phyloP scores from a whole-genome alignment of 2,329 filamentous ascomycete species.

The Ophiocordyceps robertsii region DNA sequence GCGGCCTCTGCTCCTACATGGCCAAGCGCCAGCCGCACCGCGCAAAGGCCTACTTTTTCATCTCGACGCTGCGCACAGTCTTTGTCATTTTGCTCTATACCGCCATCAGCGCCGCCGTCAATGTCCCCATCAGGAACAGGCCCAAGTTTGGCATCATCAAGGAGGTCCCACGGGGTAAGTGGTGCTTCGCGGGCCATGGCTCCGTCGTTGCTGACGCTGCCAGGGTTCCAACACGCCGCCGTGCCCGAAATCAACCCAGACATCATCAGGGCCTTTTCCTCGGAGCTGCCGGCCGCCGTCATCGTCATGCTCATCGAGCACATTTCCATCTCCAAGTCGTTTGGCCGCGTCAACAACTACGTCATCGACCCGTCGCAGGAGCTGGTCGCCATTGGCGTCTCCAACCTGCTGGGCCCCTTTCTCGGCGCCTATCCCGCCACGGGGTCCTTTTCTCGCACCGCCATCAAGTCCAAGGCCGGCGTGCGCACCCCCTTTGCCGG shows the following conservation, averaged over 20 bases:
- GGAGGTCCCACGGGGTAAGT: constrained; percentile 52
- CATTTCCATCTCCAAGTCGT: constrained; percentile 73
- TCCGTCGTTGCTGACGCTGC: neutral
- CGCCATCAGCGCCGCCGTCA: constrained; percentile 59
- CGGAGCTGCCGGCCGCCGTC: constrained; percentile 57
- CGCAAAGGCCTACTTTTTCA: constrained; percentile 64
- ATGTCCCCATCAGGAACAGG: constrained; percentile 41
- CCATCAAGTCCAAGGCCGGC: constrained; percentile 89
- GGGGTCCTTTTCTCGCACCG: constrained; percentile 80
- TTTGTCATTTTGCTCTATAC: constrained; percentile 76
- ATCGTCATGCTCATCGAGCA: constrained; percentile 73
- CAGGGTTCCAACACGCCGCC: constrained; percentile 56
- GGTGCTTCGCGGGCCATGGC: neutral
- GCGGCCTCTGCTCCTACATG: constrained; percentile 45
- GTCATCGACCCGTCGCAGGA: constrained; percentile 70
- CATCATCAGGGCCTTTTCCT: constrained; percentile 49
- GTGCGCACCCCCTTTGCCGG: constrained; percentile 78
- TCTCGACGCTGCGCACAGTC: constrained; percentile 62
- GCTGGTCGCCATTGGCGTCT: constrained; percentile 62
- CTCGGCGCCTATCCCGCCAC: constrained; percentile 75
- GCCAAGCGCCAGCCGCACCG: constrained; percentile 53
- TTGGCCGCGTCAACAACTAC: constrained; percentile 71
- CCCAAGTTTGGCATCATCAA: constrained; percentile 53
- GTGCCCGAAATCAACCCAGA: constrained; percentile 47
- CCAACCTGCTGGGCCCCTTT: constrained; percentile 65